A percentile compares a stretch with the other conserved stretches of the same genome.
These are phyloP conservation scores for Neurospora cerealis DNA, from an alignment of 495 filamentous ascomycete genomes.

Conservation along the genomic window DNA sequence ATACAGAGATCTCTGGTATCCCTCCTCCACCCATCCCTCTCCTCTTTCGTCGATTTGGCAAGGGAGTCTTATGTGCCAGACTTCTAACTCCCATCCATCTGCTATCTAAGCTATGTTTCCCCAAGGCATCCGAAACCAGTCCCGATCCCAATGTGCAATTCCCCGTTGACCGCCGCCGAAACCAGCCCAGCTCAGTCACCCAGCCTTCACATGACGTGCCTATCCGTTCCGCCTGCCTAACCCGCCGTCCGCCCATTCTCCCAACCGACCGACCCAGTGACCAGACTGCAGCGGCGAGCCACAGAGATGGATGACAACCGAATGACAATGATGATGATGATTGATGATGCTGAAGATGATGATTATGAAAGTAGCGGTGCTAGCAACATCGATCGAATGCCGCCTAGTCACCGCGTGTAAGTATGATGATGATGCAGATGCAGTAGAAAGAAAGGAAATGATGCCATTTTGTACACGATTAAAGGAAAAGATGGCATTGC, in stretches of 20 bases:
- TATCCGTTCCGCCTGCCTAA: not conserved
- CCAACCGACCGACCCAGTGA: not conserved
- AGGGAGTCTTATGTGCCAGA: not conserved
- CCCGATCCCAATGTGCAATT: not conserved
- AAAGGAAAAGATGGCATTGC: not conserved
- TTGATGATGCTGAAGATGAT: not conserved
- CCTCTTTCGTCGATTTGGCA: not conserved
- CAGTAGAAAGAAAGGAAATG: not conserved
- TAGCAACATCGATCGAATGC: not conserved
- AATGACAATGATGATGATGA: not conserved
- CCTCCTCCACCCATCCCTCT: not conserved
- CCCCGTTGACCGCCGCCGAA: not conserved
- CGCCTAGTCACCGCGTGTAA: not conserved
- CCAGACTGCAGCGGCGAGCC: not conserved
- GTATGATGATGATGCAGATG: not conserved
- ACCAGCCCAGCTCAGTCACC: not conserved
- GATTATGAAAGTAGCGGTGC: not conserved
- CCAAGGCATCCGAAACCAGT: not conserved
- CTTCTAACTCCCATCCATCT: not conserved
- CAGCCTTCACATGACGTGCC: not conserved
- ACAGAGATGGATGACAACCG: not conserved
- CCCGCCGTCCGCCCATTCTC: not conserved
- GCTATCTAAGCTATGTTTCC: not conserved
- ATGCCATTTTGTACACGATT: not conserved
- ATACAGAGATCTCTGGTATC: not conserved